Evolutionary conservation across 2,329 filamentous ascomycete genomes (phyloP).

Genomic region (Lachnellula hyalina): DNA sequence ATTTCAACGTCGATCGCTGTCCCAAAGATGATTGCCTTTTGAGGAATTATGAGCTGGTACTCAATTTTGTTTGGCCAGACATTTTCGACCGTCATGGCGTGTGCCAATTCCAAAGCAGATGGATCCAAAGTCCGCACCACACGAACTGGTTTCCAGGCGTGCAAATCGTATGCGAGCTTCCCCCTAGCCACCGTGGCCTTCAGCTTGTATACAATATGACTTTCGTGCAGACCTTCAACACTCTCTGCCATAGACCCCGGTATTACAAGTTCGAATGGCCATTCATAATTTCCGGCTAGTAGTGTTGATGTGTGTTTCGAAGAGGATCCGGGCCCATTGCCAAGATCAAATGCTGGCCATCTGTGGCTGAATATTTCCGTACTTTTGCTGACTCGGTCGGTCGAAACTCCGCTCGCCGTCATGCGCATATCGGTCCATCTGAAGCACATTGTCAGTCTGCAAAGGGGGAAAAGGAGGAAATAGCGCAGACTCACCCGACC

Average conservation of each 20-base stretch:
- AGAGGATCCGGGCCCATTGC: constrained; percentile 39
- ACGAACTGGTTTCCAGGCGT: constrained; percentile 71
- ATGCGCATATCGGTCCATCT: constrained; percentile 49
- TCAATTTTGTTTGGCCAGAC: constrained; percentile 97
- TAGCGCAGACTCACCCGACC: constrained; percentile 52
- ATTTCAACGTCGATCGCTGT: constrained; percentile 81
- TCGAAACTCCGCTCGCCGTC: constrained; percentile 54
- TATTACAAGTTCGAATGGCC: constrained; percentile 71
- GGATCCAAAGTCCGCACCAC: constrained; percentile 74
- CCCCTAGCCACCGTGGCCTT: constrained; percentile 85
- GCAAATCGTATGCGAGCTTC: constrained; percentile 82
- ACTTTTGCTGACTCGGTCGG: constrained; percentile 54
- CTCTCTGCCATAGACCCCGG: constrained; percentile 74
- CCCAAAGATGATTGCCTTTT: constrained; percentile 91
- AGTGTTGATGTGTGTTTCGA: constrained; percentile 54
- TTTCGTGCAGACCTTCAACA: constrained; percentile 81
- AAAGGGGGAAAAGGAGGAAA: not conserved
- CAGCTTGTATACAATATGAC: constrained; percentile 82
- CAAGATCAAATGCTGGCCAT: constrained; percentile 61
- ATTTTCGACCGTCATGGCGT: constrained; percentile 94
- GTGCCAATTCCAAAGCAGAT: constrained; percentile 69
- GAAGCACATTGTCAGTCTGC: constrained; percentile 6
- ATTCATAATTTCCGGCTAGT: constrained; percentile 74
- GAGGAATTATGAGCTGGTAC: constrained; percentile 89
- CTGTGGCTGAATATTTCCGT: constrained; percentile 60